phyloP scores from a whole-genome alignment of 768 basidiomycete species.

The Pisolithus microcarpus region DNA sequence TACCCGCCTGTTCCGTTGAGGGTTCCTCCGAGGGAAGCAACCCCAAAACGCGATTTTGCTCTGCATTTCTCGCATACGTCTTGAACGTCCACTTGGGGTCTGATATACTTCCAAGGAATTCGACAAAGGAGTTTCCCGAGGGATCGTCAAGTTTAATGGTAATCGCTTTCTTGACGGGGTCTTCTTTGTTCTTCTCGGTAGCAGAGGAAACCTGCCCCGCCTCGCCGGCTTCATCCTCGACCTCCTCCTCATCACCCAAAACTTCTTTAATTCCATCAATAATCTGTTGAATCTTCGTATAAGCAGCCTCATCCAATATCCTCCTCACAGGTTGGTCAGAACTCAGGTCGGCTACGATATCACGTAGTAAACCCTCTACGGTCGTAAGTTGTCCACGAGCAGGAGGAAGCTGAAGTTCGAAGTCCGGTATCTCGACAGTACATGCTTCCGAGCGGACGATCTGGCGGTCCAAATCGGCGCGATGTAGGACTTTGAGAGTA shows the following conservation, averaged over 20 bases:
- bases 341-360: conserved; percentile 73
- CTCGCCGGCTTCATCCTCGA: conserved; percentile 36
- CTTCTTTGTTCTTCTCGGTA: conserved; percentile 32
- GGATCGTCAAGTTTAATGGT: conserved; percentile 89
- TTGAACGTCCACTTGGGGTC: conserved; percentile 92
- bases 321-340: conserved; percentile 78
- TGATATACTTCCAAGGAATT: conserved; percentile 76
- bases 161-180: conserved; percentile 60
- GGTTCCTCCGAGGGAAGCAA: conserved; percentile 49
- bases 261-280: conserved; percentile 59
- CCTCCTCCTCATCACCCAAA: conserved; percentile 49
- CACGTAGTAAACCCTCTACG: conserved; percentile 83
- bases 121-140: conserved; percentile 93
- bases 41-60: conserved; percentile 79
- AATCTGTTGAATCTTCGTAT: conserved; percentile 67
- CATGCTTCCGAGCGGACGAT: conserved; percentile 83
- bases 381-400: conserved; percentile 93
- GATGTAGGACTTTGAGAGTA: conserved; percentile 67
- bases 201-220: conserved; percentile 22
- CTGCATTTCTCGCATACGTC: conserved; percentile 67
- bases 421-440: conserved; percentile 79
- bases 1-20: neutral
- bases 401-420: conserved; percentile 43
- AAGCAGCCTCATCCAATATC: conserved; percentile 66
- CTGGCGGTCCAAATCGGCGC: conserved; percentile 84